A percentile compares a stretch with the other conserved stretches of the same genome.
phyloP scores from a whole-genome alignment of 495 filamentous ascomycete genomes.

The Barbatosphaeria neglecta region DNA sequence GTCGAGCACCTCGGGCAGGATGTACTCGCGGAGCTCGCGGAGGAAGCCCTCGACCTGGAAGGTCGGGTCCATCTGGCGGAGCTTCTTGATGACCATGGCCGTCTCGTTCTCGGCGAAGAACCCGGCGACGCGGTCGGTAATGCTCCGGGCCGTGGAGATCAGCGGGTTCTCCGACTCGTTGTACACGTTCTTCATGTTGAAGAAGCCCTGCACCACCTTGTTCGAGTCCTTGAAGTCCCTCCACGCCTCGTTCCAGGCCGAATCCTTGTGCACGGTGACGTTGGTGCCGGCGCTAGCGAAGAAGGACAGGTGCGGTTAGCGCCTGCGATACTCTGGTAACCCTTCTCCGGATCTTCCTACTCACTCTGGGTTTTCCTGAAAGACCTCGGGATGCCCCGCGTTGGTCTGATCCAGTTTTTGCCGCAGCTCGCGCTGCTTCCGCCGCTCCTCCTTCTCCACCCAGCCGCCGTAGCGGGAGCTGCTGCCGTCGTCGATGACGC shows the following conservation, averaged over 20 bases:
- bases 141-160: constrained; percentile 82
- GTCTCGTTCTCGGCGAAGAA: constrained; percentile 99
- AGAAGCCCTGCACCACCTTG: constrained; percentile 78
- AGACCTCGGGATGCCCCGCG: constrained; percentile 42
- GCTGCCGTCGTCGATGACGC: constrained; percentile 93
- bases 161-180: constrained; percentile 95
- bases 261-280: constrained; percentile 90
- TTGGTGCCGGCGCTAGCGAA: constrained; percentile 73
- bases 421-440: constrained; percentile 58
- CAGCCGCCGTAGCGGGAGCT: constrained; percentile 93
- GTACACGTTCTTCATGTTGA: constrained; percentile 71
- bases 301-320: constrained; percentile 7
- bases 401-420: constrained; percentile 52
- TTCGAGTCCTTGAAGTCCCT: constrained; percentile 79
- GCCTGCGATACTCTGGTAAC: too few species aligned
- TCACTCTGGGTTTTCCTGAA: constrained; percentile 83
- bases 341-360: too few species aligned
- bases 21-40: constrained; percentile 92
- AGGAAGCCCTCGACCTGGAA: constrained; percentile 94
- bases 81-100: constrained; percentile 90
- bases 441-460: constrained; percentile 88
- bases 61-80: constrained; percentile 88
- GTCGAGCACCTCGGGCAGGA: constrained; percentile 91
- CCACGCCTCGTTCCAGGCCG: constrained; percentile 94
- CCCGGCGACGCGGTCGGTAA: constrained; percentile 82